A percentile compares a stretch with the other conserved stretches of the same genome.
Evolutionary conservation across 768 basidiomycete species (phyloP).

Genomic region (Hericium alpestre): DNA sequence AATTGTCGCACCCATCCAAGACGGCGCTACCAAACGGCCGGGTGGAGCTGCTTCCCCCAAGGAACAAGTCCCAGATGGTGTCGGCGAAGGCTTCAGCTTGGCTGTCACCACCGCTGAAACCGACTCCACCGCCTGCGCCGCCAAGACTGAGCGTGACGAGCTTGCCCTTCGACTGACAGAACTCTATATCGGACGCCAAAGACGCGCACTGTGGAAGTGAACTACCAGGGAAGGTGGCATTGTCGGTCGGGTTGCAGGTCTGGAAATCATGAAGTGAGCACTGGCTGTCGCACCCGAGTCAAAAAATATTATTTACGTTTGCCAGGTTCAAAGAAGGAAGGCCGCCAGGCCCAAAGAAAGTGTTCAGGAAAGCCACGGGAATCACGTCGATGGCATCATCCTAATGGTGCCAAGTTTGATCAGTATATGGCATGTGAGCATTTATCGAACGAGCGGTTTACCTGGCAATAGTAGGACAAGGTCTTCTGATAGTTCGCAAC

Average conservation of each 20-base stretch:
- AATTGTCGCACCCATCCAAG: conserved; percentile 30
- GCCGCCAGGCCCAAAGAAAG: conserved; percentile 54
- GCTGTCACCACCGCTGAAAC: conserved; percentile 25
- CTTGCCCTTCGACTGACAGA: conserved; percentile 37
- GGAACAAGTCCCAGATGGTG: conserved; percentile 34
- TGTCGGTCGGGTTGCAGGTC: conserved; percentile 32
- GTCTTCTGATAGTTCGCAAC: conserved; percentile 48
- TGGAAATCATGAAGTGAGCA: conserved; percentile 5
- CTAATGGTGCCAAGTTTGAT: conserved; percentile 21
- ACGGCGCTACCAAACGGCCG: conserved; percentile 36
- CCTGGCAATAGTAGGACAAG: conserved; percentile 56
- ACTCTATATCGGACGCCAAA: conserved; percentile 31
- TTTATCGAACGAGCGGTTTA: conserved; percentile 13
- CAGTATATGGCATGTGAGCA: neutral
- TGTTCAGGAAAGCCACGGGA: conserved; percentile 58
- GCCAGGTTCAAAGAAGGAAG: conserved; percentile 59
- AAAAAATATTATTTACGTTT: conserved; percentile 33
- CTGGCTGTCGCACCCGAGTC: neutral
- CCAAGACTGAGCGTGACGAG: conserved; percentile 37
- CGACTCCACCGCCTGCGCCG: conserved; percentile 30
- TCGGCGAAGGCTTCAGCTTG: conserved; percentile 28
- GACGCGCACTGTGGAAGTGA: conserved; percentile 28
- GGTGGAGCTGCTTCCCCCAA: conserved; percentile 33
- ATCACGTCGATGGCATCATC: conserved; percentile 61
- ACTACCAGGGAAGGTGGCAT: conserved; percentile 32